Conservation (phyloP, 2,329 filamentous ascomycete genomes). For the Microsporum canis region DNA sequence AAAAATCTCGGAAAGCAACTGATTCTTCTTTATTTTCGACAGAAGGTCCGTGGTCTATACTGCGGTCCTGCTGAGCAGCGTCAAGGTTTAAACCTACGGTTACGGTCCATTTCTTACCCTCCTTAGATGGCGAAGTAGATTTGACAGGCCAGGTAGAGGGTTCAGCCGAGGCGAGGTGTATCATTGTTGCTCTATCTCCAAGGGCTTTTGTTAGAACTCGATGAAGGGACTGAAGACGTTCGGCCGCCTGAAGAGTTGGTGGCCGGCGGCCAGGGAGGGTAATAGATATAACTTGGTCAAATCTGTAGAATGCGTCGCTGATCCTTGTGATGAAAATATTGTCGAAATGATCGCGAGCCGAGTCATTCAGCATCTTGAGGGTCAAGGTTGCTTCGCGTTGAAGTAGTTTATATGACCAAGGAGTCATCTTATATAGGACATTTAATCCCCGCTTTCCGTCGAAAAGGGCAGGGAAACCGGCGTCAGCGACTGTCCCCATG, state of each 20-base stretch:
- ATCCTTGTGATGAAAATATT: slow-evolving; percentile 63
- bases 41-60: slow-evolving; percentile 77
- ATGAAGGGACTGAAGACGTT: slow-evolving; percentile 41
- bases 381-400: slow-evolving; percentile 64
- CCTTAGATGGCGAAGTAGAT: slow-evolving; percentile 24
- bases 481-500: slow-evolving; percentile 21
- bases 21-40: slow-evolving; percentile 79
- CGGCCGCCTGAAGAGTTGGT: slow-evolving; percentile 18
- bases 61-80: slow-evolving; percentile 57
- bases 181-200: slow-evolving; percentile 58
- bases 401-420: slow-evolving; percentile 67
- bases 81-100: slow-evolving; percentile 65
- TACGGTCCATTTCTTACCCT: slow-evolving; percentile 19
- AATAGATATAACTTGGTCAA: slow-evolving; percentile 42
- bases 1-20: slow-evolving; percentile 74
- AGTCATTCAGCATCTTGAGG: slow-evolving; percentile 62
- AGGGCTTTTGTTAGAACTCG: slow-evolving; percentile 58
- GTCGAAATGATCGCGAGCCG: slow-evolving; percentile 67
- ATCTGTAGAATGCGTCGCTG: slow-evolving; percentile 42
- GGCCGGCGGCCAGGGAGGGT: slow-evolving; percentile 22
- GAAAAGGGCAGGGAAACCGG: slow-evolving; percentile 59
- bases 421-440: slow-evolving; percentile 77
- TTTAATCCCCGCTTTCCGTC: slow-evolving; percentile 67
- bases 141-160: slow-evolving; percentile 39
- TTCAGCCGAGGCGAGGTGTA: slow-evolving; percentile 46